Evolutionary conservation across 2,329 filamentous ascomycete species (phyloP), one percentile per base, ranked within the genome.

Genomic region (Chalaropsis thielavioides): DNA sequence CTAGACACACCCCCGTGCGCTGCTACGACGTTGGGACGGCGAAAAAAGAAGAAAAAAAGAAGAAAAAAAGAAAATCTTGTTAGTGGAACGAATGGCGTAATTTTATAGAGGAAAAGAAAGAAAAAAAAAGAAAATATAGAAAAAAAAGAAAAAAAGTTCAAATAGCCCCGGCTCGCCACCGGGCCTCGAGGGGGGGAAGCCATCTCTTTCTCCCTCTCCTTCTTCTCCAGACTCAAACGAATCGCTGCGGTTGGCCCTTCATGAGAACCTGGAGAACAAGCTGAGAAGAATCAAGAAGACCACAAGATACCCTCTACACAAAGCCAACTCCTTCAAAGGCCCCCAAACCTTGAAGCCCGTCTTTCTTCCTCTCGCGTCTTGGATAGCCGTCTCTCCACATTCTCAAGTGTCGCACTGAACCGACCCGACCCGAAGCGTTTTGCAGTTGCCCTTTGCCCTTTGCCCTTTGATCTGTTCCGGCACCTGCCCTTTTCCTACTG

Each of bases 401-500:
- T 65, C 63, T 65, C 62, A 58, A 31, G 31, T 38, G 43, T 35
- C 31, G 51, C 35, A 49, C 56, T 44, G 49, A n/a, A 19, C 27
- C 51, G 49, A n/a, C n/a, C 31, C 40, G 17, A n/a, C n/a, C 22
- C 31, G 40, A 38, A 10, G 35, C 35, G 35, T 24, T 54, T 66
- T 58, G 46, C 41, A 44, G 6, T 61, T 27, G 19, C 6, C 31
- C 31, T 31, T 2, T 60, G 22, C 61, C 49, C 22, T 19, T 11
- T 54, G 19, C 15, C 22, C 19, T 11, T 17, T 22, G 43, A 3
- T 31, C 31, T 31, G 31, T 31, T 31, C 31, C 31, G 31, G 31
- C 31, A 10, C 44, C 22, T 68, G 68, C 67, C 68, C 66, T 67
- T 70, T 67, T 68, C 70, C 68, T 64, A 68, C 66, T 67, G 67